Evolutionary conservation across 108 stramenopile species (phyloP).

Genomic region (Cyclotella choctawhatcheeana): DNA sequence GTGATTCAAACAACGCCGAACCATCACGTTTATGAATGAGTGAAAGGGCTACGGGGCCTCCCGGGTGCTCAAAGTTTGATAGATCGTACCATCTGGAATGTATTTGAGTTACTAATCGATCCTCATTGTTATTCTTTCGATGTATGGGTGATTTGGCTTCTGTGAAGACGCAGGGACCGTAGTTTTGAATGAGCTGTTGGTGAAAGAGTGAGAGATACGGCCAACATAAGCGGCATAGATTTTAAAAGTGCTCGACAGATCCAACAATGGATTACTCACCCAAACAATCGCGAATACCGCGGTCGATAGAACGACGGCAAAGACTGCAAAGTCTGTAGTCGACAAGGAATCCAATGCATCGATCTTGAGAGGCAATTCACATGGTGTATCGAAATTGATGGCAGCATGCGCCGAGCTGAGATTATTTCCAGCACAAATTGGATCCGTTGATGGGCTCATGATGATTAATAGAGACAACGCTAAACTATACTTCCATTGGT

Average conservation of each 20-base stretch:
- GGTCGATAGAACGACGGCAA: neutral
- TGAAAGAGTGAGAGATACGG: neutral
- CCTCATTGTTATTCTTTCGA: conserved; percentile 29
- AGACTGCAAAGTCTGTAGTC: neutral
- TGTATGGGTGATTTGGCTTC: conserved; percentile 42
- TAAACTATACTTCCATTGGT: too few relatives aligned
- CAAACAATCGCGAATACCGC: neutral
- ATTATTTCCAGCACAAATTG: neutral
- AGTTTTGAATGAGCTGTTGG: conserved; percentile 32
- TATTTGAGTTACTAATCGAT: conserved; percentile 46
- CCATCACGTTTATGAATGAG: conserved; percentile 51
- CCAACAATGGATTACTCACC: neutral
- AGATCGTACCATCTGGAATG: conserved; percentile 60
- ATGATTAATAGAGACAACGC: neutral
- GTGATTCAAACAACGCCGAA: conserved; percentile 63
- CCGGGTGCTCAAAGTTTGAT: conserved; percentile 58
- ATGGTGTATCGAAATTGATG: conserved; percentile 4
- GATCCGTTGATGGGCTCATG: conserved; percentile 2
- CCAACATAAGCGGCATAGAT: neutral
- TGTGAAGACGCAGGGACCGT: conserved; percentile 43
- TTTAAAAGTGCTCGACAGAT: neutral
- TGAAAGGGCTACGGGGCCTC: conserved; percentile 56
- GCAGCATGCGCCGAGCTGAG: neutral
- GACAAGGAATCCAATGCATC: conserved; percentile 5
- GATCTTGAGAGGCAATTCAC: neutral